These are phyloP conservation scores for Amanita fuliginea DNA, from an alignment of 768 basidiomycete genomes.

Conservation along the genomic window DNA sequence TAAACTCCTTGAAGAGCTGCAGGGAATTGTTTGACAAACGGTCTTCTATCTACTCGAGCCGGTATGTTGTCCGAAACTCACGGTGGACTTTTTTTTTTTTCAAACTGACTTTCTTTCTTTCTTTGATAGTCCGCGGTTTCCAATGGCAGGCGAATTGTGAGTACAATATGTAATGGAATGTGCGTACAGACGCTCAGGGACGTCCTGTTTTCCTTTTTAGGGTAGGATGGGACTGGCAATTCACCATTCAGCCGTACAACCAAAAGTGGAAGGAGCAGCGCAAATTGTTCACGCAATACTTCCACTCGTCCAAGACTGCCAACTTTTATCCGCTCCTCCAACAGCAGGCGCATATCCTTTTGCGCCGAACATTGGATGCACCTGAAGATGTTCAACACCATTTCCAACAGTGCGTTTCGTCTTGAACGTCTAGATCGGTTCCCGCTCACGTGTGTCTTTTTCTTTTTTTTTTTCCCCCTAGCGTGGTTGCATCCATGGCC, in stretches of 20 bases:
- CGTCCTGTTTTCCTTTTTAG: slow-evolving; percentile 11
- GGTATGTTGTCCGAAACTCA: slow-evolving; percentile 12
- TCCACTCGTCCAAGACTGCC: slow-evolving; percentile 20
- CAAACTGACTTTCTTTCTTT: neutral
- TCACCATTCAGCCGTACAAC: slow-evolving; percentile 29
- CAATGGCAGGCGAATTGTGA: slow-evolving; percentile 18
- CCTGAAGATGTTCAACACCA: slow-evolving; percentile 9
- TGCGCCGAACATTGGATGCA: slow-evolving; percentile 18
- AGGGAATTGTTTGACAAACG: slow-evolving; percentile 30
- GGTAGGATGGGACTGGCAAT: slow-evolving; percentile 30
- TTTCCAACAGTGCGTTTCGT: slow-evolving; percentile 1
- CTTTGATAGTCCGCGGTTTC: slow-evolving; percentile 14
- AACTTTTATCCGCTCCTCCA: slow-evolving; percentile 20
- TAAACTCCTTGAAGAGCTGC: slow-evolving; percentile 24
- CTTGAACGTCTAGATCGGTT: neutral
- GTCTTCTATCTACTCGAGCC: slow-evolving; percentile 29
- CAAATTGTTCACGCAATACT: slow-evolving; percentile 28
- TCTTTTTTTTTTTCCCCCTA: slow-evolving; percentile 7
- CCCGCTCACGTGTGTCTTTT: neutral
- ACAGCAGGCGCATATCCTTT: slow-evolving; percentile 19
- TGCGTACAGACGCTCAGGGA: neutral
- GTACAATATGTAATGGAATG: neutral
- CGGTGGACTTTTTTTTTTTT: neutral
- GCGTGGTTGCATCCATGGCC: slow-evolving; percentile 28
- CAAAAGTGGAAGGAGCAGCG: slow-evolving; percentile 29